phyloP scores from a whole-genome alignment of 2,329 filamentous ascomycete genomes.

The Fusarium papillatum region DNA sequence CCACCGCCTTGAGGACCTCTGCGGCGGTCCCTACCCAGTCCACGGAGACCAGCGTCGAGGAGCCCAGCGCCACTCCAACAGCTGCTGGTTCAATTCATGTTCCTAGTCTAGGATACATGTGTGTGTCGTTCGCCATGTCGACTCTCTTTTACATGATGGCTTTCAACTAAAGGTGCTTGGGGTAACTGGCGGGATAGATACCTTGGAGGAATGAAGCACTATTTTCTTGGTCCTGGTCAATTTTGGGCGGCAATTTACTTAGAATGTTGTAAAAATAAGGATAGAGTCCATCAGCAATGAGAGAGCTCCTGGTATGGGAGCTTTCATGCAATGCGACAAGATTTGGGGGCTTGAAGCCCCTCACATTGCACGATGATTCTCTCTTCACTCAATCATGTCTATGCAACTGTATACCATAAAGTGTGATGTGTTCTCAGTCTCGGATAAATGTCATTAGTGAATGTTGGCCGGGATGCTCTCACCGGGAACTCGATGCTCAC shows the following conservation, averaged over 20 bases:
- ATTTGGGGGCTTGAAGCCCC: neutral
- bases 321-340: conserved; percentile 12
- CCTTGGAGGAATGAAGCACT: neutral
- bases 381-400: neutral
- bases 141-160: conserved; percentile 30
- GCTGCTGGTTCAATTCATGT: conserved; percentile 28
- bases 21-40: conserved; percentile 13
- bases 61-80: conserved; percentile 21
- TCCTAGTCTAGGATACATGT: conserved; percentile 31
- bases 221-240: conserved; percentile 15
- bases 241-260: conserved; percentile 2
- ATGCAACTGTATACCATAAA: neutral
- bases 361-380: neutral
- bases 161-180: conserved; percentile 20
- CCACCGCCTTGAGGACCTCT: conserved; percentile 27
- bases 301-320: neutral
- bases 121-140: conserved; percentile 32
- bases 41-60: conserved; percentile 4
- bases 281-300: conserved; percentile 21
- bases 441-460: neutral
- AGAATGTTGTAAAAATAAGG: conserved; percentile 16
- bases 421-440: neutral
- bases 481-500: neutral
- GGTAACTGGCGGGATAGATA: neutral
- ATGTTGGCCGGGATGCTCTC: neutral